Evolutionary conservation across 2,329 filamentous ascomycete species (phyloP), one percentile per base, ranked within the genome.

Genomic region (Arthrobotrys entomopaga): DNA sequence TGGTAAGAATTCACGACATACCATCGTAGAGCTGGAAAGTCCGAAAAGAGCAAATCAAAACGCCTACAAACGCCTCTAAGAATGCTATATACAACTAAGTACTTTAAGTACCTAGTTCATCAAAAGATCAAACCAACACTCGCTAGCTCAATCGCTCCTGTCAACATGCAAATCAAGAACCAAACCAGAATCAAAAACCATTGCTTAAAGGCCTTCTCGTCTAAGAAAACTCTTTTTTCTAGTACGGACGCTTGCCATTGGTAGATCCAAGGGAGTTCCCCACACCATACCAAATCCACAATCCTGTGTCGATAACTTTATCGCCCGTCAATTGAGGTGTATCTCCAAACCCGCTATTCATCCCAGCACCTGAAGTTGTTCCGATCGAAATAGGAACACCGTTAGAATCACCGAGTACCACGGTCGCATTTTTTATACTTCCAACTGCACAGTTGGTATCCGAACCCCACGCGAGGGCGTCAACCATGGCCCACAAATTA

Each of bases 371-470:
- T 4, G 11, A 26, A 11, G 16, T 54, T 20, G 38, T 19, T 5
- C 69, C 69, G 29, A 73, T 73, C 8, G 69, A 73, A 40, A 73
- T 24, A n/a, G 69, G 69, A 50, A 73, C 69, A 7, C 69, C 69
- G 6, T 66, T 73, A 1, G 61, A 15, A 63, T 73, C 69, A 3
- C 69, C 69, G 40, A 54, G 46, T 3, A 73, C 69, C 8, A 73
- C 69, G 3, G 61, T 73, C n/a, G 61, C 69, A 42, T 73, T 73
- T 61, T 73, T 73, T 29, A 73, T 22, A 20, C 61, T 73, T 20
- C 69, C 69, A 22, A 50, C 48, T 38, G 69, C 69, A 16, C 69
- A 73, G 19, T 49, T 22, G 43, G 54, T 24, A 34, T 66, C 61
- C 13, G 20, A 26, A 11, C 69, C 69, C 69, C 69, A 73, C 2